These are phyloP conservation scores for Boletellus ananiceps DNA, from an alignment of 768 basidiomycete species.

Conservation along the genomic window DNA sequence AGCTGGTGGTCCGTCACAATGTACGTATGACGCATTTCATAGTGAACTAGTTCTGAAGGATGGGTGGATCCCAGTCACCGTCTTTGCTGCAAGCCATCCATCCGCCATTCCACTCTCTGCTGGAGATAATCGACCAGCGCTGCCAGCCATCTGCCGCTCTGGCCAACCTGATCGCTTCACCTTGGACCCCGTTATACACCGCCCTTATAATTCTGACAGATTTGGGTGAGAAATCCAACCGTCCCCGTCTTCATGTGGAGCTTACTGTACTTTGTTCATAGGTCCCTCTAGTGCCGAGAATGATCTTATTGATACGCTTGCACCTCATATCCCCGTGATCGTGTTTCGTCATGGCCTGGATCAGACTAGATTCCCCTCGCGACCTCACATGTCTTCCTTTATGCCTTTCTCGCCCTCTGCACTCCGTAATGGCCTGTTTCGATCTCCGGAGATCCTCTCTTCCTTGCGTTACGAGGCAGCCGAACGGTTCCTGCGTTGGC, in stretches of 20 bases:
- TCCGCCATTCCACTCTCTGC: slow-evolving; percentile 49
- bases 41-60: slow-evolving; percentile 5
- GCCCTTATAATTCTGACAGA: slow-evolving; percentile 52
- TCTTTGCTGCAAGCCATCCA: slow-evolving; percentile 45
- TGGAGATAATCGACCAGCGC: slow-evolving; percentile 50
- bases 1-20: slow-evolving; percentile 51
- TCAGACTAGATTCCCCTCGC: slow-evolving; percentile 27
- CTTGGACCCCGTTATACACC: slow-evolving; percentile 55
- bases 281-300: slow-evolving; percentile 36
- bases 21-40: slow-evolving; percentile 35
- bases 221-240: slow-evolving; percentile 35
- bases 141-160: slow-evolving; percentile 48
- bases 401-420: slow-evolving; percentile 47
- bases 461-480: slow-evolving; percentile 58
- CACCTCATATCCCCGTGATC: slow-evolving; percentile 54
- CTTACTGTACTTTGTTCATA: slow-evolving; percentile 3
- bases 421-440: slow-evolving; percentile 58
- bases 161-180: slow-evolving; percentile 52
- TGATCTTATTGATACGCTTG: slow-evolving; percentile 45
- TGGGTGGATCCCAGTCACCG: slow-evolving; percentile 21
- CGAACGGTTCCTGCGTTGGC: slow-evolving; percentile 68
- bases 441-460: slow-evolving; percentile 56
- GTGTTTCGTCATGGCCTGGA: slow-evolving; percentile 42
- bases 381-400: slow-evolving; percentile 49
- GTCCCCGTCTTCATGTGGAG: slow-evolving; percentile 2